Conservation (phyloP, 257 asterid genomes). For the Asclepias syriaca region DNA sequence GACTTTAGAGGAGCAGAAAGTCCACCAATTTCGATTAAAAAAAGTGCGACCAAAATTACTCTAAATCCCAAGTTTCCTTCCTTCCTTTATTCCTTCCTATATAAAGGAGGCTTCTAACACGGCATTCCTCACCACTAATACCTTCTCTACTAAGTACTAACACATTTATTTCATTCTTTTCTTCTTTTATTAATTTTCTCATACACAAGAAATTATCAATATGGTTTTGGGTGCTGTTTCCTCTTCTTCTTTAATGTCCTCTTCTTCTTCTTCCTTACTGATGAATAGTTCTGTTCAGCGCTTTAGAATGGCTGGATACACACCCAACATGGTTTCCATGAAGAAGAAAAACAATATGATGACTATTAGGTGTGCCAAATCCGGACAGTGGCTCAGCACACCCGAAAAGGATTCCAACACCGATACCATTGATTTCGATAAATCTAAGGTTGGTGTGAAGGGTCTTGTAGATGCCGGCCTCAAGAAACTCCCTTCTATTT, state of each 20-base stretch:
- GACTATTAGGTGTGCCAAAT: neutral
- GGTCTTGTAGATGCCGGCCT: slow-evolving; percentile 18
- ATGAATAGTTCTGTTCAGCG: slow-evolving; percentile 1
- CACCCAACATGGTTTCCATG: neutral
- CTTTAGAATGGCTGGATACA: neutral
- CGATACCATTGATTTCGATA: slow-evolving; percentile 17
- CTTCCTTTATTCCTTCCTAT: neutral
- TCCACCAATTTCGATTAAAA: too few species aligned
- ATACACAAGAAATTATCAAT: neutral
- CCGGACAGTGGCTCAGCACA: slow-evolving; percentile 8
- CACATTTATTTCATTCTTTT: neutral
- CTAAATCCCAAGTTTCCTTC: neutral
- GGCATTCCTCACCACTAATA: neutral
- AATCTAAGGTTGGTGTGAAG: slow-evolving; percentile 17
- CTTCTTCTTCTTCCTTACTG: neutral
- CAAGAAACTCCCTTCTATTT: slow-evolving; percentile 10
- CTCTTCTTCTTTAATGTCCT: neutral
- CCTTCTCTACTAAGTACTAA: neutral
- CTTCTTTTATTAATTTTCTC: neutral
- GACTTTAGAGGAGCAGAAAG: too few species aligned
- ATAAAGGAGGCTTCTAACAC: neutral
- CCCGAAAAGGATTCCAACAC: slow-evolving; percentile 4
- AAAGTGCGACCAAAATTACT: neutral
- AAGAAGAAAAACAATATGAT: neutral
- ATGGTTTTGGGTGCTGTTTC: neutral